A percentile compares a stretch with the other conserved stretches of the same genome.
Conservation (phyloP, 176 grass and related monocot species). For the Ensete ventricosum region DNA sequence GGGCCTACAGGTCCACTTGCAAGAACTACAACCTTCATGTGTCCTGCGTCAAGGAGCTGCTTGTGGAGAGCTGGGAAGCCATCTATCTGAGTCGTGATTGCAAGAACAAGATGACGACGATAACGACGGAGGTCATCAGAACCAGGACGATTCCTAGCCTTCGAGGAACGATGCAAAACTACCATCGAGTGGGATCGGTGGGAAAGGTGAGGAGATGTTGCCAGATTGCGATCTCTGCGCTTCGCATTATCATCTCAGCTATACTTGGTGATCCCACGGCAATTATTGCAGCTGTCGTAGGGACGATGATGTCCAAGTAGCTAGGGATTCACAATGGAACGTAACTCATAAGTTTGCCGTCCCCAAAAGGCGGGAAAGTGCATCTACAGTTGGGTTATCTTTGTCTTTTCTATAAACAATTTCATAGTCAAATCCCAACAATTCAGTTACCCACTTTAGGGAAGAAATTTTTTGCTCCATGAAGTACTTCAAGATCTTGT, state of each 20-base stretch:
- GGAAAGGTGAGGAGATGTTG: constrained; percentile 25
- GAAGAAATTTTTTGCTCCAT: no score
- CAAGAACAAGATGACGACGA: constrained; percentile 6
- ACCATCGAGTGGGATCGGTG: constrained; percentile 21
- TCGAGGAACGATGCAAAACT: constrained; percentile 20
- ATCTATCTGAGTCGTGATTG: constrained; percentile 12
- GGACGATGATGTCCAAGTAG: constrained; percentile 23
- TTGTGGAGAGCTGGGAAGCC: constrained; percentile 32
- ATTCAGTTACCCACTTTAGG: no score
- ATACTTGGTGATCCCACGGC: constrained; percentile 30
- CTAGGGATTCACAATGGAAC: no score
- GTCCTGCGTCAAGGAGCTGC: constrained; percentile 27
- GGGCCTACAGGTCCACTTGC: constrained; percentile 25
- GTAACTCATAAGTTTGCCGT: no score
- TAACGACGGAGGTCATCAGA: not conserved
- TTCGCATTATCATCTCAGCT: constrained; percentile 27
- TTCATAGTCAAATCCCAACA: no score
- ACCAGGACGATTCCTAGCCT: constrained; percentile 21
- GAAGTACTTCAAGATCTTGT: no score
- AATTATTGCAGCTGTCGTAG: constrained; percentile 30
- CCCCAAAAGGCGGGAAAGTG: no score
- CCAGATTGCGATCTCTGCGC: constrained; percentile 20
- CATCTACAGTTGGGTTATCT: no score
- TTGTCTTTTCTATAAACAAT: no score
- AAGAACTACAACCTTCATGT: constrained; percentile 34